Conservation (phyloP, 805 yeast genomes). For the Candida peoriensis region DNA sequence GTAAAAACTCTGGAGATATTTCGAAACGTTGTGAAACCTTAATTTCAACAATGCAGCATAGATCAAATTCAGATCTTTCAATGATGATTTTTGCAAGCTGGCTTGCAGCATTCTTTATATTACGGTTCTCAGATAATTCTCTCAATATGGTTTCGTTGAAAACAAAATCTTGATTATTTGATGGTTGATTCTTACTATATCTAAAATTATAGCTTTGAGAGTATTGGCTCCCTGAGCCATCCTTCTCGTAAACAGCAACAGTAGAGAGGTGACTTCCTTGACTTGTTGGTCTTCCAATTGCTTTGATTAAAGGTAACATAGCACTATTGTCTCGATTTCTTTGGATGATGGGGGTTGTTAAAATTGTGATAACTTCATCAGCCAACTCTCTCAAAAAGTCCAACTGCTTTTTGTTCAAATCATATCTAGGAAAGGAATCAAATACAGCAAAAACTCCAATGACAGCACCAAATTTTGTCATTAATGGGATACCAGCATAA, state of each 20-base stretch:
- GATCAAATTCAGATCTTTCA: slow-evolving; percentile 31
- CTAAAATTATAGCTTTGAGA: slow-evolving; percentile 42
- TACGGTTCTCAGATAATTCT: slow-evolving; percentile 30
- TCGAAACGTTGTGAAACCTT: slow-evolving; percentile 42
- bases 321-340: slow-evolving; percentile 1
- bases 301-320: slow-evolving; percentile 14
- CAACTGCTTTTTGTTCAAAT: slow-evolving; percentile 32
- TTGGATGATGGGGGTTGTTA: slow-evolving; percentile 29
- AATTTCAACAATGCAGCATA: slow-evolving; percentile 48
- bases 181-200: slow-evolving; percentile 28
- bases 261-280: slow-evolving; percentile 28
- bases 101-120: slow-evolving; percentile 40
- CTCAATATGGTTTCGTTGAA: slow-evolving; percentile 33
- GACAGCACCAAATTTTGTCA: slow-evolving; percentile 33
- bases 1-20: slow-evolving; percentile 39
- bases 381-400: slow-evolving; percentile 33
- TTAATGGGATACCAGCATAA: slow-evolving; percentile 62
- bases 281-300: slow-evolving; percentile 57
- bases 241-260: slow-evolving; percentile 48
- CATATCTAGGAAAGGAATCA: slow-evolving; percentile 39
- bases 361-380: slow-evolving; percentile 35
- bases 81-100: slow-evolving; percentile 34
- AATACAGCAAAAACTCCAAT: slow-evolving; percentile 59
- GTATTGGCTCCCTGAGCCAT: slow-evolving; percentile 63
- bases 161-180: slow-evolving; percentile 19